Base-by-base conservation (phyloP, 2,329 filamentous ascomycete species). In the Fusarium humuli region DNA sequence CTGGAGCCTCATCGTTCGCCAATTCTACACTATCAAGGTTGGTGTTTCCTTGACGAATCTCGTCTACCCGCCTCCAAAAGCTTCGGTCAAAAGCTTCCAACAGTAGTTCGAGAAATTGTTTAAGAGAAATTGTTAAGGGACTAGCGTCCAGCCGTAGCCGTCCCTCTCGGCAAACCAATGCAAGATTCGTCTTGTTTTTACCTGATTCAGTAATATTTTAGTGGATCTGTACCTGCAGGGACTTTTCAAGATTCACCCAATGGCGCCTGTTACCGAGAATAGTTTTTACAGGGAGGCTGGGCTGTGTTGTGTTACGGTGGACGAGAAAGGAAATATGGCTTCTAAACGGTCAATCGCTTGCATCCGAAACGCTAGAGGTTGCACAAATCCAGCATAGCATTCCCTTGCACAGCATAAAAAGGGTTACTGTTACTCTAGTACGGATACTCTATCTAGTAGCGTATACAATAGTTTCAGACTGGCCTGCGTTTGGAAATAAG, bases 141-240 rank as follows among this genome's bases (percentile, higher is more conserved):
- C 47, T 69, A 53, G 49, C 49, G 25, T 47, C 69, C 52, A 37
- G 34, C 34, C 34, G 34, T 37, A 37, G 34, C 34, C 34, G 34
- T 44, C 61, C 30, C 52, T 60, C 57, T 70, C 55, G 52, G 59
- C 34, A 41, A 40, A 37, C 63, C 49, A 59, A 70, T 71, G 68
- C 68, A 71, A 30, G 68, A 65, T 53, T 47, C 57, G 68, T 70
- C 50, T 59, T 54, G 32, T 49, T 27, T 54, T 70, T 61, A 40
- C 68, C 64, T 30, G 20, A 57, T 70, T 12, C 7, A 49, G 68
- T 34, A 71, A 61, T 52, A 6, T 47, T 64, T 27, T 46, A 69
- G 68, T 65, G 48, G 52, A 70, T 59, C 57, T 30, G 67, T 67
- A 53, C 67, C 67, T 70, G 68, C 68, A 70, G 68, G 68, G 68